Evolutionary conservation across 2,329 filamentous ascomycete species (phyloP).

Genomic region (Nothophaeocryptopus gaeumannii): DNA sequence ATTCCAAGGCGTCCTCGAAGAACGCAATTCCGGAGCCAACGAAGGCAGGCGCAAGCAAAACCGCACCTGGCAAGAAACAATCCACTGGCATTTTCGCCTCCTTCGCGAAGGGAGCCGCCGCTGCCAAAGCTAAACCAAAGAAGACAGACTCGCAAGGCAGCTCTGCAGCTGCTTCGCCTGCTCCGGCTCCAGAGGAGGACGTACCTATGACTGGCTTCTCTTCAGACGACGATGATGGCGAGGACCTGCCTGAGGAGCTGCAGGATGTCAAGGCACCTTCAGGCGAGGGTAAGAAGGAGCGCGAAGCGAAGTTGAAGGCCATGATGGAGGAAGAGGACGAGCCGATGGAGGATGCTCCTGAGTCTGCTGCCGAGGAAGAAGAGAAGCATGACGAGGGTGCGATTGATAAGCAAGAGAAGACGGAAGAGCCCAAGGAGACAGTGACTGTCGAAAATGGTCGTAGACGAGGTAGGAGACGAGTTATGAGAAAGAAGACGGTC

Average conservation of each 20-base stretch:
- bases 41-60: slow-evolving; percentile 38
- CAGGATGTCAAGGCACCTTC: slow-evolving; percentile 13
- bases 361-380: slow-evolving; percentile 24
- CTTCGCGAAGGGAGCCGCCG: slow-evolving; percentile 59
- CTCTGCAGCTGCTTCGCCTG: slow-evolving; percentile 37
- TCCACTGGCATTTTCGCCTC: slow-evolving; percentile 71
- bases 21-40: slow-evolving; percentile 32
- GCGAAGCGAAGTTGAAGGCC: slow-evolving; percentile 63
- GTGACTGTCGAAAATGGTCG: slow-evolving; percentile 61
- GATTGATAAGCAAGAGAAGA: slow-evolving; percentile 48
- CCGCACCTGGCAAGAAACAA: slow-evolving; percentile 52
- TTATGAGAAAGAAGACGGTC: slow-evolving; percentile 83
- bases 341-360: slow-evolving; percentile 25
- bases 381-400: slow-evolving; percentile 52
- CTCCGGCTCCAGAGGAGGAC: slow-evolving; percentile 28
- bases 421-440: slow-evolving; percentile 41
- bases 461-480: slow-evolving; percentile 70
- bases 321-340: slow-evolving; percentile 69
- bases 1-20: slow-evolving; percentile 24
- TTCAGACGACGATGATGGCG: slow-evolving; percentile 46
- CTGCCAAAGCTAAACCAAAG: slow-evolving; percentile 52
- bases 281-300: slow-evolving; percentile 55
- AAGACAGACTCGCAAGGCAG: slow-evolving; percentile 41
- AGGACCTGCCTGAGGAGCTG: slow-evolving; percentile 18
- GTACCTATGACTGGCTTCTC: slow-evolving; percentile 36